Base-by-base conservation (phyloP, 164 flowering plant genomes). In the Brasenia schreberi region DNA sequence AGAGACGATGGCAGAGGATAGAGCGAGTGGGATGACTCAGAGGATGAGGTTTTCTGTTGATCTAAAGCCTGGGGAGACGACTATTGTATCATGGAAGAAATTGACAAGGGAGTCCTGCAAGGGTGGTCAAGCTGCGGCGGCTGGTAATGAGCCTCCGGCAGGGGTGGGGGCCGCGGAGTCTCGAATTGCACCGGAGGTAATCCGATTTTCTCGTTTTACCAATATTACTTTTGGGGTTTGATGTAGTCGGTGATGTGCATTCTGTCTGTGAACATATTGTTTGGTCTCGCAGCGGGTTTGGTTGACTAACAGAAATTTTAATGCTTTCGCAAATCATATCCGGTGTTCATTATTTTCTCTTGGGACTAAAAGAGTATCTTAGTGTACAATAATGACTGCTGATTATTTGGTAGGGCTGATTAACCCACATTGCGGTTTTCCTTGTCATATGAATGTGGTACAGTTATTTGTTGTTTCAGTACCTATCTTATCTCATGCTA, bases 11-110 rank as follows among this genome's bases (percentile, higher is more conserved):
- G 56, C 56, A 14, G 56, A 49, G 56, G 10, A 49, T 49, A 49
- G 16, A 49, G 16, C 56, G 14, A 6, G 12, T 9, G 56, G 56
- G 64, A 62, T 67, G 18, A 85, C 81, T 5, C 87, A 79, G 63
- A 81, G 97, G 53, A 83, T 75, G 69, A 76, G 88, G 74, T 85
- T 94, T 73, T 63, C 78, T 18, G 88, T 94, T 68, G 97, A 91
- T 78, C 80, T 94, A 63, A 79, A 85, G 18, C 92, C 92, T 7
- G 97, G 85, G 0, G 97, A 94, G 76, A 94, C 99, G 18, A 91
- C 99, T 7, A 87, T 89, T 62, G 99, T 94, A 17, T 94, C 99
- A 3, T 94, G 99, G 99, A 94, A 85, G 85, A 88, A 85, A 80
- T 85, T 94, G 68, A 61, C 85, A 52, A 85, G 78, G 77, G 98